Conservation (phyloP, 139 green algal genomes). For the Marvania coccoides region DNA sequence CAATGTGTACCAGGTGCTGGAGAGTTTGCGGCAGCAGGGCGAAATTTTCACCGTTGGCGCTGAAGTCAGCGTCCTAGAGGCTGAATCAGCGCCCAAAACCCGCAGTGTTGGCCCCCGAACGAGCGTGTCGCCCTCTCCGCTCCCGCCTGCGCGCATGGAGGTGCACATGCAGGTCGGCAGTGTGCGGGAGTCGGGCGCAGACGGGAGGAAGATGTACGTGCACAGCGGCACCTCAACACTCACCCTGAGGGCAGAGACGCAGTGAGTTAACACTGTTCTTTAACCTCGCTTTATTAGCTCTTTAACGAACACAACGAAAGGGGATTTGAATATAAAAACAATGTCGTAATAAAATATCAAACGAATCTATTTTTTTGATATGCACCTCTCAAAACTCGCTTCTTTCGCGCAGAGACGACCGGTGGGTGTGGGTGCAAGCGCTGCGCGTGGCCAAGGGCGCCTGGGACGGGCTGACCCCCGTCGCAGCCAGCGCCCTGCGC, state of each 20-base stretch:
- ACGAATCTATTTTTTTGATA: too few relatives aligned
- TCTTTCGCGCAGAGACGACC: conserved; percentile 35
- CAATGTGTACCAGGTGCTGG: conserved; percentile 42
- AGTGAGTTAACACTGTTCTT: conserved; percentile 34
- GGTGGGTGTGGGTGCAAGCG: conserved; percentile 48
- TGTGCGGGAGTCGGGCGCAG: conserved; percentile 39
- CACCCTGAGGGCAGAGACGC: conserved; percentile 50
- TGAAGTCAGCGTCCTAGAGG: conserved; percentile 37
- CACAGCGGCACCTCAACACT: conserved; percentile 50
- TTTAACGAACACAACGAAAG: not conserved
- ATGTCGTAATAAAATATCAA: too few relatives aligned
- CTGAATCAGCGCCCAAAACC: not conserved
- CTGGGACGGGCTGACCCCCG: conserved; percentile 19
- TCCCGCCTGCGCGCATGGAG: conserved; percentile 31
- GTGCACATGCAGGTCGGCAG: conserved; percentile 51
- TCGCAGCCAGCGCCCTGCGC: conserved; percentile 5
- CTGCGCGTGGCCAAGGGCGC: conserved; percentile 26
- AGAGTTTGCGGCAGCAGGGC: conserved; percentile 28
- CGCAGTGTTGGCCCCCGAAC: not conserved
- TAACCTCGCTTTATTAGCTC: not conserved
- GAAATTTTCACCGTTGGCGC: conserved; percentile 36
- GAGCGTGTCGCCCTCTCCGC: not conserved
- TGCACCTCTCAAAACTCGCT: too few relatives aligned
- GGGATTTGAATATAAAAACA: too few relatives aligned
- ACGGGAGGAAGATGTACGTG: conserved; percentile 74